phyloP scores from a whole-genome alignment of 805 yeast species.

The Torulaspora delbrueckii region DNA sequence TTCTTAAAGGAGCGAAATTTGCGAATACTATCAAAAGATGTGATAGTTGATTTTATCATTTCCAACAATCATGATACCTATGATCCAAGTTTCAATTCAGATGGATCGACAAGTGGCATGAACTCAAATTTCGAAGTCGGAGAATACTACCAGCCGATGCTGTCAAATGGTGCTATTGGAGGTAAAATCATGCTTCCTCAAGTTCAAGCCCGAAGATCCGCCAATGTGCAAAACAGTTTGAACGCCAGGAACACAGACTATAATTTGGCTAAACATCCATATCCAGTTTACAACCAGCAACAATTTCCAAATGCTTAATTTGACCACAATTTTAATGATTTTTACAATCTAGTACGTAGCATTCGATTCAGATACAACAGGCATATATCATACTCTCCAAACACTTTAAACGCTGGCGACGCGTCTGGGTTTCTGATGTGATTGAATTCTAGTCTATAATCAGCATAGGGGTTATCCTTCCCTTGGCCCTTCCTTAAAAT shows the following conservation, averaged over 20 bases:
- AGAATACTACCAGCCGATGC: background rate
- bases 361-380: conserved; percentile 27
- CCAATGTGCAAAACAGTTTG: background rate
- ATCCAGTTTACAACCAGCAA: background rate
- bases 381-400: conserved; percentile 27
- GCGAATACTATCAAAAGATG: conserved; percentile 10
- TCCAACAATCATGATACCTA: background rate
- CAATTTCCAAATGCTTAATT: background rate
- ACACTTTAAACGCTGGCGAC: conserved; percentile 2
- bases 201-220: background rate
- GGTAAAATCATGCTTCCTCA: background rate
- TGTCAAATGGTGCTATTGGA: background rate
- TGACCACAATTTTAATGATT: background rate
- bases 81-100: background rate
- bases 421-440: conserved; percentile 12
- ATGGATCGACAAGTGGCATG: background rate
- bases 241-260: background rate
- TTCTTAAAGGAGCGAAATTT: conserved; percentile 6
- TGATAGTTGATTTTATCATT: conserved; percentile 8
- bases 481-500: conserved; percentile 6
- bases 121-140: background rate
- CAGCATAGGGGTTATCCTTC: conserved; percentile 3
- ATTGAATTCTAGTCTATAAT: conserved; percentile 15
- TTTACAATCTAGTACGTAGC: conserved; percentile 22
- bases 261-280: background rate